Conservation (phyloP, 805 yeast species). For the Cyberlindnera americana region DNA sequence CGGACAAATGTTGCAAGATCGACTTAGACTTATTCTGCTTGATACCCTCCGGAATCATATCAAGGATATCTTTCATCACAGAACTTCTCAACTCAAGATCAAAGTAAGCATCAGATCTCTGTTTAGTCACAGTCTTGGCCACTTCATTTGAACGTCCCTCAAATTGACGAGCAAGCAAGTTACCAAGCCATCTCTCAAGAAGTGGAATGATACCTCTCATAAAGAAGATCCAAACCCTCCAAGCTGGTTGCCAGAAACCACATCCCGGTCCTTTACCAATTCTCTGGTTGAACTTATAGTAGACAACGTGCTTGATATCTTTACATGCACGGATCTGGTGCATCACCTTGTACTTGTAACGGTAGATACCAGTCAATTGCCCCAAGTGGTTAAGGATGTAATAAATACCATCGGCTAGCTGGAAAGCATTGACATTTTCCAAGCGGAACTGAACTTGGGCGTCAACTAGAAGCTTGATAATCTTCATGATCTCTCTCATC, state of each 20-base stretch:
- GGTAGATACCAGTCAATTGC: slow-evolving; percentile 91
- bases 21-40: slow-evolving; percentile 84
- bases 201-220: slow-evolving; percentile 89
- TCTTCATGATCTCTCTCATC: slow-evolving; percentile 81
- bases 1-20: slow-evolving; percentile 88
- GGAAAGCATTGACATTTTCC: slow-evolving; percentile 90
- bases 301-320: slow-evolving; percentile 89
- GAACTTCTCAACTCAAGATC: slow-evolving; percentile 91
- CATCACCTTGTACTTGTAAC: slow-evolving; percentile 97
- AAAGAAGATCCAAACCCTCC: slow-evolving; percentile 95
- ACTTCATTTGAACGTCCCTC: slow-evolving; percentile 94
- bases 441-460: slow-evolving; percentile 88
- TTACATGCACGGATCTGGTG: slow-evolving; percentile 96
- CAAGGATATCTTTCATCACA: slow-evolving; percentile 92
- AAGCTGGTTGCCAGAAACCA: slow-evolving; percentile 99
- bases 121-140: slow-evolving; percentile 92
- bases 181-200: slow-evolving; percentile 93
- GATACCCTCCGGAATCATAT: slow-evolving; percentile 95
- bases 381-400: slow-evolving; percentile 92
- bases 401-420: slow-evolving; percentile 90
- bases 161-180: slow-evolving; percentile 85
- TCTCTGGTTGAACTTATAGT: slow-evolving; percentile 74
- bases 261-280: slow-evolving; percentile 98
- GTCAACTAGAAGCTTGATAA: slow-evolving; percentile 85
- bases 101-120: slow-evolving; percentile 90